These are phyloP conservation scores for Linnemannia exigua DNA, from an alignment of 192 early-diverging fungal genomes.

Conservation along the genomic window DNA sequence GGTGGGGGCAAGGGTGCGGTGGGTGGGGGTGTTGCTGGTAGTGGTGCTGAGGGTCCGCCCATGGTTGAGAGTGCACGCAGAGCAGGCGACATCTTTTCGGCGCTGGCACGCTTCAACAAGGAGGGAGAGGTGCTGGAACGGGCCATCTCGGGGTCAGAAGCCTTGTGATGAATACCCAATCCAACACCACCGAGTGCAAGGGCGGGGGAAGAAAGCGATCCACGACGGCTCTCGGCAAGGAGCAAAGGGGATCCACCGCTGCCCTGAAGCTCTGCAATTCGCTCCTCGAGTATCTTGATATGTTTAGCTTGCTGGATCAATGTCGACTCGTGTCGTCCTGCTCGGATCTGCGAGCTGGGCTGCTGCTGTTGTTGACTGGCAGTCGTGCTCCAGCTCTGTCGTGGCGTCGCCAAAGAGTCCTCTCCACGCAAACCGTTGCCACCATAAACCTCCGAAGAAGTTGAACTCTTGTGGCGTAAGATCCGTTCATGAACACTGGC, in stretches of 20 bases:
- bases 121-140: background rate
- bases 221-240: constrained; percentile 16
- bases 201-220: constrained; percentile 13
- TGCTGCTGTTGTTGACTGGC: constrained; percentile 6
- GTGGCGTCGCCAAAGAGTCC: constrained; percentile 50
- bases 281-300: constrained; percentile 56
- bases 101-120: constrained; percentile 12
- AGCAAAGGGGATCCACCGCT: constrained; percentile 21
- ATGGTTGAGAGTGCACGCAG: constrained; percentile 29
- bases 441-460: constrained; percentile 16
- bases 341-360: constrained; percentile 12
- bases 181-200: constrained; percentile 16
- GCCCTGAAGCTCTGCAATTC: constrained; percentile 50
- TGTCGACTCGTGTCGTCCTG: constrained; percentile 49
- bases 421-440: constrained; percentile 14
- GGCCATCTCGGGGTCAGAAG: constrained; percentile 28
- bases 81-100: constrained; percentile 26
- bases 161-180: constrained; percentile 34
- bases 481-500: constrained; percentile 20
- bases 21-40: constrained; percentile 44
- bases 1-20: constrained; percentile 29
- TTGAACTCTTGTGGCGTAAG: constrained; percentile 37
- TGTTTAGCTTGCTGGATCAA: constrained; percentile 49
- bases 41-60: constrained; percentile 1
- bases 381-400: constrained; percentile 50